Conservation (phyloP, 805 yeast genomes). For the Candida tibetensis region DNA sequence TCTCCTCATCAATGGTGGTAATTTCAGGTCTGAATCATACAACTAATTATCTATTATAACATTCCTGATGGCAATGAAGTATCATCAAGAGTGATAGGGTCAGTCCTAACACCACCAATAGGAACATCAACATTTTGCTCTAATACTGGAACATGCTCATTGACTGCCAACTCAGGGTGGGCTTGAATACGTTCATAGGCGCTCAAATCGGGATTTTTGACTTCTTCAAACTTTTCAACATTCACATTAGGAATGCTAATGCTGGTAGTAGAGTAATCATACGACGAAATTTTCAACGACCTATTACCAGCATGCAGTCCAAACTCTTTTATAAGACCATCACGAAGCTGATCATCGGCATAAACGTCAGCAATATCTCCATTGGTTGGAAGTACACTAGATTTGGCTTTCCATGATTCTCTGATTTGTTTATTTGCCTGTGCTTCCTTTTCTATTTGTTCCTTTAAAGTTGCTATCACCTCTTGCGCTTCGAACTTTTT, state of each 20-base stretch:
- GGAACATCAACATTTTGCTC: neutral
- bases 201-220: slow-evolving; percentile 17
- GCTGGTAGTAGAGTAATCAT: neutral
- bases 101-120: neutral
- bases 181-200: slow-evolving; percentile 15
- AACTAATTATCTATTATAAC: too few species aligned
- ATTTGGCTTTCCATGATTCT: neutral
- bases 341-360: too few species aligned
- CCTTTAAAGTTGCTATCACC: slow-evolving; percentile 17
- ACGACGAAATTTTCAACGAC: neutral
- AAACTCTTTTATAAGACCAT: too few species aligned
- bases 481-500: slow-evolving; percentile 15
- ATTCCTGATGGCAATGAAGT: too few species aligned
- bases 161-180: neutral
- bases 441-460: slow-evolving; percentile 17
- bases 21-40: too few species aligned
- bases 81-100: too few species aligned
- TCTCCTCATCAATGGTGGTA: too few species aligned
- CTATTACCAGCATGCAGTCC: too few species aligned
- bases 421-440: neutral
- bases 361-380: neutral
- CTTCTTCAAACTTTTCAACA: slow-evolving; percentile 24
- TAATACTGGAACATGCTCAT: too few species aligned
- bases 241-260: slow-evolving; percentile 10
- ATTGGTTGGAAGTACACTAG: slow-evolving; percentile 3